phyloP scores from a whole-genome alignment of 805 yeast species.

The Wickerhamiella azyma region DNA sequence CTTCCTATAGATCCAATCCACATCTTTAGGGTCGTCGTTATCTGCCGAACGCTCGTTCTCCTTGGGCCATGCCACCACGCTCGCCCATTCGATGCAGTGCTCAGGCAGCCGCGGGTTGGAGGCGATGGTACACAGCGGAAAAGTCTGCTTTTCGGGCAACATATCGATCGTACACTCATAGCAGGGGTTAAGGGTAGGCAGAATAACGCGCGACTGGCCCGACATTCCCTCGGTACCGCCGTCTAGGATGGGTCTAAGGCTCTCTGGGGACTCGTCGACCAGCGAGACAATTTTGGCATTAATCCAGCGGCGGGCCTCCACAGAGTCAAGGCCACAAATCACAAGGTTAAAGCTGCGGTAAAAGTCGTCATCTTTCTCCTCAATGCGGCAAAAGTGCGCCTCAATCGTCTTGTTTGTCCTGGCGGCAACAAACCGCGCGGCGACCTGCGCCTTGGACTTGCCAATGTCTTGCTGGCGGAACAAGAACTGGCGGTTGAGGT shows the following conservation, averaged over 20 bases:
- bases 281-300: conserved; percentile 53
- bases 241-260: conserved; percentile 60
- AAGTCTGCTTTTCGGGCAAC: conserved; percentile 43
- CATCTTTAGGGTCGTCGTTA: conserved; percentile 53
- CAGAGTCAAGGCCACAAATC: conserved; percentile 77
- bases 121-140: conserved; percentile 88
- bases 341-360: conserved; percentile 58
- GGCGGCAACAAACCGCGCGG: conserved; percentile 40
- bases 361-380: conserved; percentile 46
- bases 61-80: conserved; percentile 57
- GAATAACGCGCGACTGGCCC: conserved; percentile 78
- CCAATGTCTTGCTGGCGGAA: conserved; percentile 53
- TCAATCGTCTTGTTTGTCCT: conserved; percentile 35
- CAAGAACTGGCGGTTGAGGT: conserved; percentile 62
- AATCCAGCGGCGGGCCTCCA: conserved; percentile 86
- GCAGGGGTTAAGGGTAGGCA: conserved; percentile 78
- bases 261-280: conserved; percentile 39
- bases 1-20: conserved; percentile 44
- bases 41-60: conserved; percentile 36
- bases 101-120: conserved; percentile 89
- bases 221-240: conserved; percentile 94
- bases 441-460: conserved; percentile 48
- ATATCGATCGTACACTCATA: conserved; percentile 83
- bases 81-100: conserved; percentile 88
- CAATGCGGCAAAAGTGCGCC: conserved; percentile 53